Percentiles rank a stretch among this genome's conserved stretches.
These are phyloP conservation scores for Punctularia strigosozonata DNA, from an alignment of 768 basidiomycete species.

Conservation along the genomic window DNA sequence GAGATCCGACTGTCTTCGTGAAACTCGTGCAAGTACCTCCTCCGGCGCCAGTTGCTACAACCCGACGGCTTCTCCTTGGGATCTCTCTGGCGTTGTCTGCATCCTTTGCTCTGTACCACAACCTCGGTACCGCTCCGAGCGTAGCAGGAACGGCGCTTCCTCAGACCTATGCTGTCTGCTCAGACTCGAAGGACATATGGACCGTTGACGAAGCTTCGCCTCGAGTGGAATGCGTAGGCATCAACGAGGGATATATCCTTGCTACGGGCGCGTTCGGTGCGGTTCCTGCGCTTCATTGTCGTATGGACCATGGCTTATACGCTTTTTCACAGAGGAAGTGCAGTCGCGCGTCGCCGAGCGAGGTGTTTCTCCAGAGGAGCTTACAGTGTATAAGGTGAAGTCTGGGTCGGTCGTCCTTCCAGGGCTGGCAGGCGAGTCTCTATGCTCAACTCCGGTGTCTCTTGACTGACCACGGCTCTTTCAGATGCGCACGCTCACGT, in stretches of 20 bases:
- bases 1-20: too few species aligned
- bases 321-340: not conserved
- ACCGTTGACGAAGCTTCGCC: conserved; percentile 49
- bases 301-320: conserved; percentile 1
- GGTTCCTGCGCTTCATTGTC: conserved; percentile 5
- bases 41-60: not conserved
- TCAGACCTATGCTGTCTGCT: conserved; percentile 46
- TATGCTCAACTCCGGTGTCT: not conserved
- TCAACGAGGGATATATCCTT: conserved; percentile 34
- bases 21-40: too few species aligned
- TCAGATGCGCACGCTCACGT: conserved; percentile 77
- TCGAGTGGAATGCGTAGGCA: conserved; percentile 49
- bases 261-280: conserved; percentile 39
- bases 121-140: not conserved
- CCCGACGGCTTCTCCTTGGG: not conserved
- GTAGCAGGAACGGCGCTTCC: conserved; percentile 1
- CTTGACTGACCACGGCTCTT: not conserved
- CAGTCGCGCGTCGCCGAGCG: not conserved
- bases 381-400: conserved; percentile 12
- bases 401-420: conserved; percentile 47
- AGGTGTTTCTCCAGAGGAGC: not conserved
- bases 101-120: not conserved
- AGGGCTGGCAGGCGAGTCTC: conserved; percentile 50
- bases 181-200: conserved; percentile 41
- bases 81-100: not conserved